Evolutionary conservation across 2,329 filamentous ascomycete species (phyloP).

Genomic region (Hypoxylon sp.): DNA sequence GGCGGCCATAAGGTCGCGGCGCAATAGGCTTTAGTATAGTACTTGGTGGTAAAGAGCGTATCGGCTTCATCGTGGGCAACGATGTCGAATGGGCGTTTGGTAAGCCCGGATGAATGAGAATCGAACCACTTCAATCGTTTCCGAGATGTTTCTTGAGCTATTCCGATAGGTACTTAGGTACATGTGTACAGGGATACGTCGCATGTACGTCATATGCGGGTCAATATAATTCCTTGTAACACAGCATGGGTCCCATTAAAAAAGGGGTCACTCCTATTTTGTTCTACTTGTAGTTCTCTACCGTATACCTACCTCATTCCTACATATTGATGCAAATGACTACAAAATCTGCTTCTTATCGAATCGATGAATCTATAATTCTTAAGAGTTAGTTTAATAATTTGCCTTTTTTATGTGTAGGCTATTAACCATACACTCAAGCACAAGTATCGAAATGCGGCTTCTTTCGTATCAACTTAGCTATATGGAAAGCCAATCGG

Average conservation of each 20-base stretch:
- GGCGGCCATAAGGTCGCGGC: conserved; percentile 20
- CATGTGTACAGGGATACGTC: neutral
- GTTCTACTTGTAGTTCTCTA: neutral
- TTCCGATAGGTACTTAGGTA: conserved; percentile 1
- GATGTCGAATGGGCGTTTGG: conserved; percentile 10
- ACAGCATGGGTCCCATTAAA: neutral
- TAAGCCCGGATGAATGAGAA: conserved; percentile 1
- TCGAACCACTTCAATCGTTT: neutral
- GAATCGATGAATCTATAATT: no score
- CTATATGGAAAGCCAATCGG: neutral
- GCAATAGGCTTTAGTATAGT: conserved; percentile 12
- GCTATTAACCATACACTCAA: no score
- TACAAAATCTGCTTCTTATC: no score
- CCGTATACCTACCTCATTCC: no score
- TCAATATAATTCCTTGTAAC: conserved; percentile 21
- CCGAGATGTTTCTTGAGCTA: neutral
- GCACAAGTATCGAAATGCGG: no score
- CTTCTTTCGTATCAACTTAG: no score
- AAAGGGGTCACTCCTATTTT: neutral
- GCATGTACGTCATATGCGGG: conserved; percentile 22
- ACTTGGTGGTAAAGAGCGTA: conserved; percentile 28
- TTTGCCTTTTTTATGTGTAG: no score
- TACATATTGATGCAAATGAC: no score
- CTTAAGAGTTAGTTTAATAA: no score
- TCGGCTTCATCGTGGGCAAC: conserved; percentile 41